Evolutionary conservation across 306 rosid genomes (phyloP), one percentile per base, ranked within the genome.

Genomic region (Betula pendula): DNA sequence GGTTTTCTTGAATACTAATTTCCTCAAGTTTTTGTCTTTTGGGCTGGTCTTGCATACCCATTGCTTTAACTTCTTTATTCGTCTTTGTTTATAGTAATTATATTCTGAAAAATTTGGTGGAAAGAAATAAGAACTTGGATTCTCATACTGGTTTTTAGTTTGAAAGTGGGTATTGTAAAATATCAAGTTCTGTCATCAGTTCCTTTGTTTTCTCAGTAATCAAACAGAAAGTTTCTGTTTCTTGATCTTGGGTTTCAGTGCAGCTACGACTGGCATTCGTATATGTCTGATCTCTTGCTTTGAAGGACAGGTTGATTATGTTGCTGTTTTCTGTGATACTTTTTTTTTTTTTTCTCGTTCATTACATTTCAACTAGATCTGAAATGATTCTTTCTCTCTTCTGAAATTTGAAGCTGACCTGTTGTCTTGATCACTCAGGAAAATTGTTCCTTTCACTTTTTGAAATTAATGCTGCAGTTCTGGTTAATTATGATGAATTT

Each of bases 301-400:
- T 40, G 17, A 9, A 35, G 48, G 42, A 38, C 7, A 38, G 6
- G 42, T 38, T 38, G 42, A 38, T 38, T 38, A 38, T 38, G 42
- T 38, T 38, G 42, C 29, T 24, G 25, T 68, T 42, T 27, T n/a
- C 42, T 74, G 3, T 20, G 66, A 31, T 38, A 35, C 45, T 12
- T 19, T 10, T 29, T 13, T 47, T 66, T 76, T 58, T 16, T 12
- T 33, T 31, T 38, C 24, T 3, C 19, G 22, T 31, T 16, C 40
- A 33, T 7, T 66, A 16, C 44, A 69, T 38, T 79, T 20, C 35
- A 24, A 71, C 77, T 74, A 77, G 87, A 84, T 84, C 87, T 77
- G 80, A 27, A 52, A 70, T 62, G 52, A 77, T 58, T 58, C 63
- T 44, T n/a, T 48, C 17, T 22, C 31, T 66, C 11, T 2, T 12